These are phyloP conservation scores for Euphorbia schlechtendalii DNA, from an alignment of 441 rosid species.

Conservation along the genomic window DNA sequence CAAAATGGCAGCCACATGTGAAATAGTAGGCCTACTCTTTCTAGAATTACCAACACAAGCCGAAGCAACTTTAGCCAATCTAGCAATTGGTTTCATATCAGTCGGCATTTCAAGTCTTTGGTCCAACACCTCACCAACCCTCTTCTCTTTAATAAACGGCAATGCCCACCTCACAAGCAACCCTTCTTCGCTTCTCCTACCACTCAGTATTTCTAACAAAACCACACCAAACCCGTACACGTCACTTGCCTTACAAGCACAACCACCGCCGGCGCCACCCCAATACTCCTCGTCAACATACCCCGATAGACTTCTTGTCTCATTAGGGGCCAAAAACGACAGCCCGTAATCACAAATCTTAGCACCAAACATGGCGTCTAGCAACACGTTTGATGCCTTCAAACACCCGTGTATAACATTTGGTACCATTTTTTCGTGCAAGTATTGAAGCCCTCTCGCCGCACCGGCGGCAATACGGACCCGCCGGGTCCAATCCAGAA, in stretches of 20 bases:
- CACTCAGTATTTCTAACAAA: constrained; percentile 67
- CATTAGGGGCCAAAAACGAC: constrained; percentile 43
- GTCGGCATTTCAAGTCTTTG: constrained; percentile 43
- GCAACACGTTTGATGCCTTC: constrained; percentile 50
- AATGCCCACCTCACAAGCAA: constrained; percentile 66
- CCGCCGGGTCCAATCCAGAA: constrained; percentile 56
- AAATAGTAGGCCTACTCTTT: constrained; percentile 52
- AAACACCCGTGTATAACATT: constrained; percentile 56
- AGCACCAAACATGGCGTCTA: constrained; percentile 40
- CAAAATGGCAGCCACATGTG: constrained; percentile 56
- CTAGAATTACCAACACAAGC: constrained; percentile 72
- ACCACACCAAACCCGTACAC: constrained; percentile 78
- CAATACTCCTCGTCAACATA: constrained; percentile 61
- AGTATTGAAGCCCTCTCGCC: constrained; percentile 59
- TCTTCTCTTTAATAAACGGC: constrained; percentile 60
- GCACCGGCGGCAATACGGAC: constrained; percentile 55
- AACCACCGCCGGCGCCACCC: constrained; percentile 26
- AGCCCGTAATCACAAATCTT: constrained; percentile 68
- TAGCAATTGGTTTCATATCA: constrained; percentile 41
- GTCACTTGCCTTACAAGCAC: constrained; percentile 58
- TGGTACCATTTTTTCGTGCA: constrained; percentile 49
- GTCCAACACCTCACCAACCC: constrained; percentile 52
- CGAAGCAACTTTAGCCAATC: constrained; percentile 65
- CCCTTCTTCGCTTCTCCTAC: constrained; percentile 59
- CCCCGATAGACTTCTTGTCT: constrained; percentile 46